Base-by-base conservation (phyloP, 2,329 filamentous ascomycete genomes). In the Cladosporium sphaerospermum region DNA sequence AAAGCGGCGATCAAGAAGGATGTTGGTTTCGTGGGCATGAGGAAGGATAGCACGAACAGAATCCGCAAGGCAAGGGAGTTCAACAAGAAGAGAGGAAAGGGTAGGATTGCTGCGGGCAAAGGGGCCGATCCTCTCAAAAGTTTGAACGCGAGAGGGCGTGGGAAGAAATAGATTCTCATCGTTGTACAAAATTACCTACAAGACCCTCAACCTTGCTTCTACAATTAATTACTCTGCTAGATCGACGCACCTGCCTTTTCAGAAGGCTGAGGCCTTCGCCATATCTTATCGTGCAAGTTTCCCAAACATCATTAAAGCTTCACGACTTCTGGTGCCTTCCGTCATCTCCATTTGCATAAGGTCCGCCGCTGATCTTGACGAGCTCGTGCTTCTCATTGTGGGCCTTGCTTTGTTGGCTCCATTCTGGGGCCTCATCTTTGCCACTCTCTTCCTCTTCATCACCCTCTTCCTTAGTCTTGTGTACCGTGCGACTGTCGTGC, bases 41-140 rank as follows among this genome's bases (percentile, higher is more conserved):
- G 71, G 55, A 81, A 78, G 64, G 65, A 67, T 9, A 72, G 62
- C 56, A 74, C 73, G 61, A 81, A 78, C 62, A 70, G 73, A 47
- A 77, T 78, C 57, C 71, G 77, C 48, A 70, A 64, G 56, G 67
- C 64, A 40, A 64, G 64, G 68, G 72, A 68, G 59, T 65, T 70
- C 16, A 74, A 72, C 53, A 67, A 68, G 58, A 68, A 67, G 13
- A 74, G 71, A 57, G 66, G 68, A 1, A 73, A 82, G 67, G 75
- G 78, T 55, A 78, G 76, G 61, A 75, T 79, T 58, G 66, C 74
- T 57, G 77, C 74, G 39, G 75, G 77, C n/a, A 81, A 83, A 63
- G 92, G 85, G 70, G 74, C 81, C 49, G 89, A 97, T 75, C 91
- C 92, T 6, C 74, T 96, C 66, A 95, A 92, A 76, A 91, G 86